Evolutionary conservation across 2,329 filamentous ascomycete species (phyloP).

Genomic region (Fusarium verticillioides): DNA sequence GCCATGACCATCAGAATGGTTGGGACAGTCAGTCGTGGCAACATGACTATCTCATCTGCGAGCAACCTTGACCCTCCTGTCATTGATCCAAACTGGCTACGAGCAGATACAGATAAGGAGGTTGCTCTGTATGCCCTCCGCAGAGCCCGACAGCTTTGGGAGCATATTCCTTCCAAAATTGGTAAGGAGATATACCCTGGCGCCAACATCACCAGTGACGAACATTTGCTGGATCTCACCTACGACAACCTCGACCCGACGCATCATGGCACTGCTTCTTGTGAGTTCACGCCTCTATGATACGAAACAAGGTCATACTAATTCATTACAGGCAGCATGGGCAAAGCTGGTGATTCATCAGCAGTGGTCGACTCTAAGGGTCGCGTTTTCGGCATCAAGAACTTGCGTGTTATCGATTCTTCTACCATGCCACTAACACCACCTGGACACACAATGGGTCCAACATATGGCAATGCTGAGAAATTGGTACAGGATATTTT

Average conservation of each 20-base stretch:
- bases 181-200: background rate
- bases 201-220: background rate
- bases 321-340: background rate
- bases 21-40: constrained; percentile 56
- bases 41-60: constrained; percentile 51
- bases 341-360: background rate
- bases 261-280: background rate
- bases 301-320: fast-evolving
- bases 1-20: constrained; percentile 46
- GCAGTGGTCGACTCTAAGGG: background rate
- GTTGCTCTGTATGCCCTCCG: constrained; percentile 44
- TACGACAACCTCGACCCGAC: constrained; percentile 2
- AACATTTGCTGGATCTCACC: background rate
- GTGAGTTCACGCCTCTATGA: background rate
- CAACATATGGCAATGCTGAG: background rate
- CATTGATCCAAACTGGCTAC: constrained; percentile 59
- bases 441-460: background rate
- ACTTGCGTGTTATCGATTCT: background rate
- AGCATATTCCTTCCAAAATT: background rate
- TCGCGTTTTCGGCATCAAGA: background rate
- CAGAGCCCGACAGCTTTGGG: background rate
- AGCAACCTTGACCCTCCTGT: constrained; percentile 51
- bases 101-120: constrained; percentile 54
- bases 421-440: constrained; percentile 1
- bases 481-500: background rate